Conservation (phyloP, 805 yeast genomes). For the Saturnispora serradocipensis region DNA sequence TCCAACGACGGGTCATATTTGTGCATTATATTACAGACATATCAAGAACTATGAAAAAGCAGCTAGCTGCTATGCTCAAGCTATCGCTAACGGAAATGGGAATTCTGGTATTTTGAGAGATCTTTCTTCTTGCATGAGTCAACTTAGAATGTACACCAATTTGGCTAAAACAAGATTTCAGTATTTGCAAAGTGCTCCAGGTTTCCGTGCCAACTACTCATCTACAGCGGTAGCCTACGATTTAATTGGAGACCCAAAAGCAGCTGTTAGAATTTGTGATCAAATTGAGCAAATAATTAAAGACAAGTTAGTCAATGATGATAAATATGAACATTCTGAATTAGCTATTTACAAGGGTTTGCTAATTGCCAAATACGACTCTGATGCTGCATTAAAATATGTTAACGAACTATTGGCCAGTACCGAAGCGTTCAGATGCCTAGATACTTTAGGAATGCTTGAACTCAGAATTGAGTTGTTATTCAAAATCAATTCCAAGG, state of each 20-base stretch:
- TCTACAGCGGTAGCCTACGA: slow-evolving; percentile 80
- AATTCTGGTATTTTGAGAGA: slow-evolving; percentile 79
- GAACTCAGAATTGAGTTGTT: slow-evolving; percentile 63
- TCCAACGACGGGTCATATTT: slow-evolving; percentile 72
- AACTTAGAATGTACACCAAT: slow-evolving; percentile 61
- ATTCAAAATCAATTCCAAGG: slow-evolving; percentile 37
- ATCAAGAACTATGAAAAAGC: slow-evolving; percentile 67
- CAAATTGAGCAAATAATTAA: slow-evolving; percentile 69
- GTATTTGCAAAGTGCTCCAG: slow-evolving; percentile 64
- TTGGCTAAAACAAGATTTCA: slow-evolving; percentile 55
- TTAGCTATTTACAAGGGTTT: slow-evolving; percentile 63
- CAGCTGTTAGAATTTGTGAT: slow-evolving; percentile 62
- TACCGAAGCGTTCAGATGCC: slow-evolving; percentile 11
- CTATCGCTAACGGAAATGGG: slow-evolving; percentile 67
- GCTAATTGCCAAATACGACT: slow-evolving; percentile 46
- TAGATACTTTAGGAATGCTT: slow-evolving; percentile 34
- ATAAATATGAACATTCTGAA: slow-evolving; percentile 74
- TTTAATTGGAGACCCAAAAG: slow-evolving; percentile 53
- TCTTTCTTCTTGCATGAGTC: slow-evolving; percentile 69
- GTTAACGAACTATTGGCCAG: slow-evolving; percentile 31
- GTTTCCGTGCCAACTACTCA: slow-evolving; percentile 87
- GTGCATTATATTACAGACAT: slow-evolving; percentile 74
- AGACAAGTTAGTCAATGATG: slow-evolving; percentile 58
- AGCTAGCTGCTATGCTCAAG: slow-evolving; percentile 63
- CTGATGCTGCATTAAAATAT: slow-evolving; percentile 49